Evolutionary conservation across 306 rosid species (phyloP), one percentile per base, ranked within the genome.

Genomic region (Albizia julibrissin): DNA sequence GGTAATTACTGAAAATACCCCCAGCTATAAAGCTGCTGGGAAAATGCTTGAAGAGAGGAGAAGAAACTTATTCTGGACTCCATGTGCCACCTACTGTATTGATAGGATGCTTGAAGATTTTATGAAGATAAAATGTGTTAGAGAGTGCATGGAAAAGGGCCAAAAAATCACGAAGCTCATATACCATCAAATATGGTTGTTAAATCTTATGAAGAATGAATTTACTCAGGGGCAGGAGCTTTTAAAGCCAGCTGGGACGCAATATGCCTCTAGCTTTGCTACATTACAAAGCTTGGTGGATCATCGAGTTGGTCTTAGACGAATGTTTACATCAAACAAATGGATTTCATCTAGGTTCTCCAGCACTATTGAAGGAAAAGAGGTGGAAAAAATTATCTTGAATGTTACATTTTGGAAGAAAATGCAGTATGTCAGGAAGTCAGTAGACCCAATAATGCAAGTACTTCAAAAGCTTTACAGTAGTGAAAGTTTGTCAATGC

Each of bases 31-130:
- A 87, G 87, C 89, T 81, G 95, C 98, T 49, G 99, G 98, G 59
- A 92, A 92, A 86, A 89, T 93, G 96, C 95, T 95, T 46, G 99
- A 92, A 74, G 98, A 91, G 87, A 95, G 90, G 87, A 92, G 99
- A 82, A 88, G 92, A 80, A 87, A 87, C 75, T 83, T 93, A 66
- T 95, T 95, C 82, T 95, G 99, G 99, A 89, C 97, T 13, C 98
- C 97, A 44, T 95, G 99, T 86, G 97, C 94, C 79, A 89, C 88
- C 47, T 85, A 83, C 79, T 91, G 94, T 89, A 87, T 95, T 64
- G 92, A 93, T 84, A 89, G 75, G 78, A 90, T 91, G 90, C 97
- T 95, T 79, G 95, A 91, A 81, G 94, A 93, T 89, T 88, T 95
- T 85, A 61, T 86, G 81, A 91, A 92, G 88, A 89, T 95, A 85